Conservation (phyloP, 768 basidiomycete genomes). For the Vararia minispora region DNA sequence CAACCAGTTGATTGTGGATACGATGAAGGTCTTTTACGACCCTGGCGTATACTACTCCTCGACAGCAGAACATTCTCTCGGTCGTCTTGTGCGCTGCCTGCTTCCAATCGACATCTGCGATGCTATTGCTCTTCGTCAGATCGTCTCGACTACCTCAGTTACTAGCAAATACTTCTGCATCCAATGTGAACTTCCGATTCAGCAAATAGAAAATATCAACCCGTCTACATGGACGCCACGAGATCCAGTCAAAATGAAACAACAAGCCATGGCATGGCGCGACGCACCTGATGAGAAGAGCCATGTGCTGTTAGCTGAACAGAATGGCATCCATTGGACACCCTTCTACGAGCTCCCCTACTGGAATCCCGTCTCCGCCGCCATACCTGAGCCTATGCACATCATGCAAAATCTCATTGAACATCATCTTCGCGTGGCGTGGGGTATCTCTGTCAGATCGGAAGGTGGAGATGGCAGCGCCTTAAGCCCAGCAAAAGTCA, state of each 20-base stretch:
- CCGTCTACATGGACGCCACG: conserved; percentile 6
- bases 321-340: conserved; percentile 20
- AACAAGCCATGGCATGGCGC: conserved; percentile 13
- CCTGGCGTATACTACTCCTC: conserved; percentile 3
- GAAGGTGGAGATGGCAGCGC: conserved; percentile 15
- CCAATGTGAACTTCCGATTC: conserved; percentile 13
- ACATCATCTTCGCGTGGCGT: conserved; percentile 16
- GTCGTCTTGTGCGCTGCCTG: conserved; percentile 1
- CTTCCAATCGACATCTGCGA: conserved; percentile 10
- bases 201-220: conserved; percentile 15
- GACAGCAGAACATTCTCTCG: background rate
- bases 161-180: conserved; percentile 15
- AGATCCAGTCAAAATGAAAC: conserved; percentile 1
- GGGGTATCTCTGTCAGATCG: conserved; percentile 15
- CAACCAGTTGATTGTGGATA: conserved; percentile 10
- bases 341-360: conserved; percentile 22
- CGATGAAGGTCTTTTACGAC: conserved; percentile 11
- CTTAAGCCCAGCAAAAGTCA: background rate
- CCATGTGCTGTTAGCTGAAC: conserved; percentile 6
- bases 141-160: conserved; percentile 15
- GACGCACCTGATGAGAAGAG: conserved; percentile 8
- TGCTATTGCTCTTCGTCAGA: conserved; percentile 17
- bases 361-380: conserved; percentile 16
- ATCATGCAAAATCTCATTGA: conserved; percentile 16
- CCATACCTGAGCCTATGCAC: conserved; percentile 24